Evolutionary conservation across 2,329 filamentous ascomycete species (phyloP).

Genomic region (Neofusicoccum kwambonambiense): DNA sequence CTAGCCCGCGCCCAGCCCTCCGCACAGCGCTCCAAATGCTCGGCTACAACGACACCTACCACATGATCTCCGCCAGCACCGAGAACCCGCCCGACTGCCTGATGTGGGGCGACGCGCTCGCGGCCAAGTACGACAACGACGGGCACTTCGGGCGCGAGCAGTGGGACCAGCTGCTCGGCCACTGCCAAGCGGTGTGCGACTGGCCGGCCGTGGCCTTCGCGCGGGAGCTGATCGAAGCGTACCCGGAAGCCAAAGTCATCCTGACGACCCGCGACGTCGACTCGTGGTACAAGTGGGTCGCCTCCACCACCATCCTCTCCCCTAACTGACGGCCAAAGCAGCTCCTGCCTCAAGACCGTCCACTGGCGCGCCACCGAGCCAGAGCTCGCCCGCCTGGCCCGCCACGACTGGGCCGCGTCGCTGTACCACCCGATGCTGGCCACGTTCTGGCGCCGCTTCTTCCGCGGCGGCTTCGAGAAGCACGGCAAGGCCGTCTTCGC

Average conservation of each 20-base stretch:
- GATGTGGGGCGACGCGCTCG: constrained; percentile 35
- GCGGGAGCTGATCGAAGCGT: constrained; percentile 23
- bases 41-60: constrained; percentile 22
- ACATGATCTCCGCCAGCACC: background rate
- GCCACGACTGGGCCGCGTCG: constrained; percentile 21
- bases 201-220: constrained; percentile 21
- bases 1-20: background rate
- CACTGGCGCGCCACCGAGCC: background rate
- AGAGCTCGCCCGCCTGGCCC: constrained; percentile 22
- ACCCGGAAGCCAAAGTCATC: constrained; percentile 25
- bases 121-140: constrained; percentile 32
- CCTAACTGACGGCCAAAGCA: background rate
- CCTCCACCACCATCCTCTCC: too few relatives aligned
- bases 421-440: constrained; percentile 50
- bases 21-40: constrained; percentile 28
- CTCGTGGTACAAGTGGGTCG: constrained; percentile 7
- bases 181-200: constrained; percentile 25
- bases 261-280: constrained; percentile 17
- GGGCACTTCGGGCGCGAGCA: constrained; percentile 30
- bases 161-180: constrained; percentile 36
- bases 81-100: background rate
- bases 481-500: constrained; percentile 13
- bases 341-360: background rate
- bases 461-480: constrained; percentile 7
- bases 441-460: background rate